phyloP scores from a whole-genome alignment of 1,139 yeast genomes.

The Ogataea hybrid region DNA sequence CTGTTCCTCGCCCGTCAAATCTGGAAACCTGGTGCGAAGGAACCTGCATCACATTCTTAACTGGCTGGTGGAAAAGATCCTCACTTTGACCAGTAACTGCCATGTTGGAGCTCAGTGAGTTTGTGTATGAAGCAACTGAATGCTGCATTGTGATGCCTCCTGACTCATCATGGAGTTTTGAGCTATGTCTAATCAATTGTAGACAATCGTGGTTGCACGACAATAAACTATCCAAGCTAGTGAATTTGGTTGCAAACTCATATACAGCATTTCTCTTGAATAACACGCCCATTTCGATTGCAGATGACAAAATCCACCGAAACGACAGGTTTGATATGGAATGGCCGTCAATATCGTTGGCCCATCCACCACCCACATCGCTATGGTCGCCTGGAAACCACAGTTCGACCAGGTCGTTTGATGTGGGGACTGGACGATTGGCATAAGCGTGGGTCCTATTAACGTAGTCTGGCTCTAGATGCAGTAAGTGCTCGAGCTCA shows the following conservation, averaged over 20 bases:
- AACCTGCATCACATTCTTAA: neutral
- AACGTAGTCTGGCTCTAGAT: conserved; percentile 6
- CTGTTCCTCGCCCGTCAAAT: conserved; percentile 40
- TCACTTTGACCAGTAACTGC: neutral
- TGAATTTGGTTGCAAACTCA: conserved; percentile 39
- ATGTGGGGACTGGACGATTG: conserved; percentile 8
- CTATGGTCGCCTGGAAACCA: conserved; percentile 71
- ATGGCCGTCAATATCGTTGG: conserved; percentile 39
- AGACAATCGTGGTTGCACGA: conserved; percentile 50
- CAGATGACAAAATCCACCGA: conserved; percentile 58
- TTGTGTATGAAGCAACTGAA: too few species aligned
- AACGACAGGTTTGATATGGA: conserved; percentile 45
- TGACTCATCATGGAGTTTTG: neutral
- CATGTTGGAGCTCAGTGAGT: too few species aligned
- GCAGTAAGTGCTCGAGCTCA: conserved; percentile 2
- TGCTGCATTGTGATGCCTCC: too few species aligned
- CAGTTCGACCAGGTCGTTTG: conserved; percentile 45
- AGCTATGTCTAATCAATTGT: conserved; percentile 19
- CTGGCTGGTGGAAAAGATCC: conserved; percentile 8
- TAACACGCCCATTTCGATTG: conserved; percentile 45
- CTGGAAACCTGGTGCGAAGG: conserved; percentile 19
- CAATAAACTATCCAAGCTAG: conserved; percentile 40
- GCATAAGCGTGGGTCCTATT: conserved; percentile 12
- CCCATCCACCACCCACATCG: conserved; percentile 67
- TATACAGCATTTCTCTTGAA: conserved; percentile 42